Evolutionary conservation across 495 filamentous ascomycete genomes (phyloP), one percentile per base, ranked within the genome.

Genomic region (Penicillium cataractarum): DNA sequence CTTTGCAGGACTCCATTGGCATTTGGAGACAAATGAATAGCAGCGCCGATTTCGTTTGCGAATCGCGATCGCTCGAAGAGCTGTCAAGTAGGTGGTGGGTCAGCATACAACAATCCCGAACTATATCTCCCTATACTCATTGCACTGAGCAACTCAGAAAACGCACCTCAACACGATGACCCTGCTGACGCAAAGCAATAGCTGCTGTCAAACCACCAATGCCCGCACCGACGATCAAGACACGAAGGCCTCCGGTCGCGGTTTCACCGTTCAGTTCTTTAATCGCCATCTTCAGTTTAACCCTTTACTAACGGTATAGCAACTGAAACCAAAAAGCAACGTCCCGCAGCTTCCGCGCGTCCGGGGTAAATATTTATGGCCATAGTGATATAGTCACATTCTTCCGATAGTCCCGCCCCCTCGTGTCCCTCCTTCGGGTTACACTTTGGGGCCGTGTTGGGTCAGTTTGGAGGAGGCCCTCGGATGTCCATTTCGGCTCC

Each of bases 161-260:
- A 35, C 39, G 2, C 49, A 85, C 78, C 48, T 78, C 67, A 26
- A 86, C 83, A n/a, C 77, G 48, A 63, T 87, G 86, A 12, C 85
- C 85, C 49, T 82, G 74, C 29, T 80, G 74, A 21, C 83, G 76
- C 13, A 88, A 65, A 9, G 76, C 82, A 63, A 86, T 81, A 0
- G 85, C 84, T 15, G 84, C 79, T 1, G 78, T 72, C 29, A 86
- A 65, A 8, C 85, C 84, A 13, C 82, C 83, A 22, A 87, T 86
- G 0, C 86, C 84, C 17, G 81, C 84, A 15, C 84, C 85, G n/a
- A 83, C 78, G 24, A 87, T 83, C 61, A 78, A 59, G 53, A 86
- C 68, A n/a, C 63, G 69, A 19, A 76, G 66, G 24, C 72, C 71
- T 15, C 67, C 69, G 7, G 51, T 29, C 27, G 64, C 54, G 37